Evolutionary conservation across 345 rosid genomes (phyloP).

Genomic region (Gossypioides kirkii): DNA sequence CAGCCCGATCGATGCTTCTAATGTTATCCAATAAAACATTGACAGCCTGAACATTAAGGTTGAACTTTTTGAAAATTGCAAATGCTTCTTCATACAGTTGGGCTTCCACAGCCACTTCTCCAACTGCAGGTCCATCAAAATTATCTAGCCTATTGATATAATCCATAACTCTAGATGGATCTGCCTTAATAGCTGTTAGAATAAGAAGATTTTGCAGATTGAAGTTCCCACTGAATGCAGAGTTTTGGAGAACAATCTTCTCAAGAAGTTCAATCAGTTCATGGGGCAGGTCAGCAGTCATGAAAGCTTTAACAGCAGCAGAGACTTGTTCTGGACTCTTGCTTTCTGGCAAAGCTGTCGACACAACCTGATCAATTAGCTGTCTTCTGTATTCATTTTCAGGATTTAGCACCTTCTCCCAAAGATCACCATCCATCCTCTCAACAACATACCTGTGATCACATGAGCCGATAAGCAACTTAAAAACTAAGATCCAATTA

Average conservation of each 20-base stretch:
- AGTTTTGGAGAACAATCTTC: slow-evolving; percentile 94
- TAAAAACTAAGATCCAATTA: slow-evolving; percentile 11
- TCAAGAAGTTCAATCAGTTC: slow-evolving; percentile 86
- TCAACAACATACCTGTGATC: slow-evolving; percentile 88
- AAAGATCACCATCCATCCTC: slow-evolving; percentile 97
- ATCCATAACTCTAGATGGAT: slow-evolving; percentile 96
- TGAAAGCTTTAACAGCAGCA: slow-evolving; percentile 78
- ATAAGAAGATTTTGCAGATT: slow-evolving; percentile 96
- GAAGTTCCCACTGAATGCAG: slow-evolving; percentile 96
- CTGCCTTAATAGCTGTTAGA: slow-evolving; percentile 93
- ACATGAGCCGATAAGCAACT: slow-evolving; percentile 22
- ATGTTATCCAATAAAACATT: slow-evolving; percentile 64
- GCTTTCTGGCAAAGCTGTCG: slow-evolving; percentile 91
- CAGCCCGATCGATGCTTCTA: slow-evolving; percentile 78
- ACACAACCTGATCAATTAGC: slow-evolving; percentile 95
- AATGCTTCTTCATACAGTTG: slow-evolving; percentile 82
- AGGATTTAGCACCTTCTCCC: slow-evolving; percentile 94
- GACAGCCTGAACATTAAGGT: slow-evolving; percentile 73
- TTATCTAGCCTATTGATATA: slow-evolving; percentile 91
- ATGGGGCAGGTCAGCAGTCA: slow-evolving; percentile 78
- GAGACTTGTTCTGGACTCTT: slow-evolving; percentile 90
- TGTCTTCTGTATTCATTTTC: slow-evolving; percentile 86
- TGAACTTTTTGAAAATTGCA: slow-evolving; percentile 80
- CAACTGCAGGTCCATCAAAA: slow-evolving; percentile 99
- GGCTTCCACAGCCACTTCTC: slow-evolving; percentile 93